phyloP scores from a whole-genome alignment of 164 flowering plant genomes.

The Taxillus chinensis region DNA sequence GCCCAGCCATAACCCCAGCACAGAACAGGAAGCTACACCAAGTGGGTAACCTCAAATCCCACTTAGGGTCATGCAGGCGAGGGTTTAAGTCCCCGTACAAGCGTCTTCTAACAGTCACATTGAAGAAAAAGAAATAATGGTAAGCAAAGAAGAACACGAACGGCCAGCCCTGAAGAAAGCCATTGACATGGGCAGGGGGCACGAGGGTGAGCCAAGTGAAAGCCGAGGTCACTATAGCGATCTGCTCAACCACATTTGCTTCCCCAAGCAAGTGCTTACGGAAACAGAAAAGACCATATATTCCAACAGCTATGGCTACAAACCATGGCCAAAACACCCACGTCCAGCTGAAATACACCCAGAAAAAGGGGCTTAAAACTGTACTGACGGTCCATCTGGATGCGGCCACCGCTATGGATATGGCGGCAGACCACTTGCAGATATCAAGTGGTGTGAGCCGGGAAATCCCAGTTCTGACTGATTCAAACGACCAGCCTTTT shows the following conservation, averaged over 20 bases:
- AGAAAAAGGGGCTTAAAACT: conserved; percentile 57
- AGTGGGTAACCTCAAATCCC: conserved; percentile 54
- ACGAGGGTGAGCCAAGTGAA: conserved; percentile 85
- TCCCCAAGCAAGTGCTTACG: conserved; percentile 39
- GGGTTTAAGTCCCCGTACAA: conserved; percentile 61
- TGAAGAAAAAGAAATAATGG: conserved; percentile 85
- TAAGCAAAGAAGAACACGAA: conserved; percentile 69
- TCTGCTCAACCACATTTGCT: conserved; percentile 54
- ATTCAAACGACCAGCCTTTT: conserved; percentile 26
- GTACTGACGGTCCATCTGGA: conserved; percentile 41
- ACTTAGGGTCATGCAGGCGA: conserved; percentile 69
- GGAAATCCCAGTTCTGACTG: conserved; percentile 25
- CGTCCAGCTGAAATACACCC: conserved; percentile 93
- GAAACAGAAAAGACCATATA: conserved; percentile 49
- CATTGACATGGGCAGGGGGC: conserved; percentile 75
- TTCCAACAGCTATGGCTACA: conserved; percentile 41
- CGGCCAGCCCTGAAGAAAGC: conserved; percentile 91
- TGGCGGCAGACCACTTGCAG: conserved; percentile 48
- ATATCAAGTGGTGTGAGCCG: conserved; percentile 44
- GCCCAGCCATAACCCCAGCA: conserved; percentile 55
- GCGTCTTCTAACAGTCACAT: conserved; percentile 60
- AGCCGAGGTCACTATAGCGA: conserved; percentile 52
- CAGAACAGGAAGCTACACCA: conserved; percentile 39
- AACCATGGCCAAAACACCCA: conserved; percentile 95
- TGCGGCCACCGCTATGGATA: conserved; percentile 40